phyloP scores from a whole-genome alignment of 139 green algal genomes.

The Dunaliella sp. region DNA sequence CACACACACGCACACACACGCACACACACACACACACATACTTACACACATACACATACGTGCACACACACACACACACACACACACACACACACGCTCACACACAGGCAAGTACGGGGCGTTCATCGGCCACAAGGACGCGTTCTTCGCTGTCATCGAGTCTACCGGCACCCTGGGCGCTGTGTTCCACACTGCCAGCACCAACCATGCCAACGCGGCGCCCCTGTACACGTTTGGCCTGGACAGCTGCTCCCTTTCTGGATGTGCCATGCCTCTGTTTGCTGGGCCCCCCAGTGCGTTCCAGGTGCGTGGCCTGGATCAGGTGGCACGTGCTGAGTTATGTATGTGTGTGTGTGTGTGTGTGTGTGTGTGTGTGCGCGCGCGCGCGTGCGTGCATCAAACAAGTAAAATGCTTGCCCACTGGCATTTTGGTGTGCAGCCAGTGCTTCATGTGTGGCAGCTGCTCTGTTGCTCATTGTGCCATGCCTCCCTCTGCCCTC shows the following conservation, averaged over 20 bases:
- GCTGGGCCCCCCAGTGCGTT: slow-evolving; percentile 14
- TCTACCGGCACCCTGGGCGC: slow-evolving; percentile 16
- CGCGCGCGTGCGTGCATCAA: too few relatives aligned
- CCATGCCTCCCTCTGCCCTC: too few relatives aligned
- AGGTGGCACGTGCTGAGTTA: too few relatives aligned
- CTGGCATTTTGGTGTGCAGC: too few relatives aligned
- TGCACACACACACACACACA: not conserved
- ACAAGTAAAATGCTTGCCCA: too few relatives aligned
- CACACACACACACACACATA: not conserved
- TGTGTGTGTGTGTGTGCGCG: slow-evolving; percentile 6
- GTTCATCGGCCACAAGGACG: slow-evolving; percentile 40
- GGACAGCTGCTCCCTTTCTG: slow-evolving; percentile 2
- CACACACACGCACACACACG: not conserved
- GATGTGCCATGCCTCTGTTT: slow-evolving; percentile 22
- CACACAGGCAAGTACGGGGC: slow-evolving; percentile 34
- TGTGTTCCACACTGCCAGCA: slow-evolving; percentile 27
- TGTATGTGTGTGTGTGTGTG: slow-evolving; percentile 12
- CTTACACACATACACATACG: not conserved
- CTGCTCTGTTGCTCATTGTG: too few relatives aligned
- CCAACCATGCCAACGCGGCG: slow-evolving; percentile 3
- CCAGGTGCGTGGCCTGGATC: not conserved
- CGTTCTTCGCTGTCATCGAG: slow-evolving; percentile 29
- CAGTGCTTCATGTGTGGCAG: too few relatives aligned
- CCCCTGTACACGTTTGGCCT: slow-evolving; percentile 31
- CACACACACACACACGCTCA: not conserved